Conservation (phyloP, 805 yeast species). For the Ogataea philodendri region DNA sequence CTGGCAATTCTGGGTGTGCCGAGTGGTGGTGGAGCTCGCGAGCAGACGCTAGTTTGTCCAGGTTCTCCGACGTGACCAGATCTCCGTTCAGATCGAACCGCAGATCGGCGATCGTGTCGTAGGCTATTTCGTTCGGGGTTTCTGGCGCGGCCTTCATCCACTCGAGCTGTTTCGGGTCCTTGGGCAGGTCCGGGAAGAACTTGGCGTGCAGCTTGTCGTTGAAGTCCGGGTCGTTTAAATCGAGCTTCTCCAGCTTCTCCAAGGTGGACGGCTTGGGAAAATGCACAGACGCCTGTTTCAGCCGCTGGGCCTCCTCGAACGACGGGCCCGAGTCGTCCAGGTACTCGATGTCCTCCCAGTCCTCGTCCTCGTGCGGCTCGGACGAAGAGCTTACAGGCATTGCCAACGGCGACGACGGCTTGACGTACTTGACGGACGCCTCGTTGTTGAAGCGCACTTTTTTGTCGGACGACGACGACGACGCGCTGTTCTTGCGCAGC, state of each 20-base stretch:
- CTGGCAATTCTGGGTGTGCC: slow-evolving; percentile 84
- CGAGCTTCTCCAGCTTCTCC: slow-evolving; percentile 35
- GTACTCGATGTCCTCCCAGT: slow-evolving; percentile 51
- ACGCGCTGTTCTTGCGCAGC: slow-evolving; percentile 20
- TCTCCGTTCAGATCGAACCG: slow-evolving; percentile 89
- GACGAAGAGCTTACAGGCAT: slow-evolving; percentile 1
- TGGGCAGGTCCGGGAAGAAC: slow-evolving; percentile 87
- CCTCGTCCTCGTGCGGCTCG: slow-evolving; percentile 26
- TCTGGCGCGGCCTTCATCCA: slow-evolving; percentile 84
- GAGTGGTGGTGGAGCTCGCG: slow-evolving; percentile 91
- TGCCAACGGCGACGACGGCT: slow-evolving; percentile 9
- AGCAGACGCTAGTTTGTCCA: slow-evolving; percentile 14
- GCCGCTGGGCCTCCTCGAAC: slow-evolving; percentile 40
- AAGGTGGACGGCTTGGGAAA: slow-evolving; percentile 54
- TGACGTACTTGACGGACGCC: slow-evolving; percentile 32
- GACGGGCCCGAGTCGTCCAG: slow-evolving; percentile 51
- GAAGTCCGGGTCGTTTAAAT: slow-evolving; percentile 75
- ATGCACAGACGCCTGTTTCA: slow-evolving; percentile 46
- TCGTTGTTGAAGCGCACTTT: slow-evolving; percentile 33
- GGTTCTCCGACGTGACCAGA: slow-evolving; percentile 45
- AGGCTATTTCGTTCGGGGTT: slow-evolving; percentile 37
- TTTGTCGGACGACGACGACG: slow-evolving; percentile 22
- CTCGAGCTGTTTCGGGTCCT: slow-evolving; percentile 73
- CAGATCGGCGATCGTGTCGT: slow-evolving; percentile 61
- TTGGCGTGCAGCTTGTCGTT: slow-evolving; percentile 75